These are phyloP conservation scores for Davidsoniella virescens DNA, from an alignment of 2,329 filamentous ascomycete genomes.

Conservation along the genomic window DNA sequence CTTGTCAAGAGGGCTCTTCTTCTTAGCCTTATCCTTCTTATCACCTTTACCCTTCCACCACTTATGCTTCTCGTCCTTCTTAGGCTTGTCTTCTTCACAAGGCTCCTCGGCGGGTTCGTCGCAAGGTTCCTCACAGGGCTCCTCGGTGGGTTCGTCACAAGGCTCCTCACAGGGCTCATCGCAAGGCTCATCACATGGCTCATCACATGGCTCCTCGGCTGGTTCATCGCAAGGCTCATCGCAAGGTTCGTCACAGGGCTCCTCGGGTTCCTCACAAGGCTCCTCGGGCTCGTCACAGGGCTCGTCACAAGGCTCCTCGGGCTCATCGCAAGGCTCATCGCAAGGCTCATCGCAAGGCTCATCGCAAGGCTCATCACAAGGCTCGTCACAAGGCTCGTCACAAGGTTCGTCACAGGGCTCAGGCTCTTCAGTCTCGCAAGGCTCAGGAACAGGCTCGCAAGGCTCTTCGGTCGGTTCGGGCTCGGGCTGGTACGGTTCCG, in stretches of 20 bases:
- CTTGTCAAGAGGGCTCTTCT: slow-evolving; percentile 5
- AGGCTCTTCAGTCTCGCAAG: slow-evolving; percentile 1
- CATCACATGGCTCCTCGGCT: slow-evolving; percentile 3
- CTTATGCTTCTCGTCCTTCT: slow-evolving; percentile 14
- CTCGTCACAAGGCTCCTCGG: slow-evolving; percentile 2
- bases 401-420: slow-evolving; percentile 9
- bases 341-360: neutral
- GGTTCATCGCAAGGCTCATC: neutral
- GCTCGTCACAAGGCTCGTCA: slow-evolving; percentile 3
- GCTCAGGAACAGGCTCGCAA: neutral
- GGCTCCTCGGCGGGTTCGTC: slow-evolving; percentile 11
- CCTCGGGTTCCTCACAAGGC: slow-evolving; percentile 3
- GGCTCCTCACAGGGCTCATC: neutral
- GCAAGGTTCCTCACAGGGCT: slow-evolving; percentile 5
- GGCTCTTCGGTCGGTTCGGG: slow-evolving; percentile 2
- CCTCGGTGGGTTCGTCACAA: neutral
- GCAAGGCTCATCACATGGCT: slow-evolving; percentile 4
- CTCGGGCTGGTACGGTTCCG: slow-evolving; percentile 8
- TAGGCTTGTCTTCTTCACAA: slow-evolving; percentile 8
- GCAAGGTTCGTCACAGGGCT: slow-evolving; percentile 1
- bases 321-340: neutral
- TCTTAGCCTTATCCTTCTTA: slow-evolving; percentile 9
- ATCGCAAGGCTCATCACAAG: slow-evolving; percentile 7
- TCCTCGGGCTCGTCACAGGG: slow-evolving; percentile 1
- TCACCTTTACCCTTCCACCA: slow-evolving; percentile 12